A percentile compares a stretch with the other conserved stretches of the same genome.
phyloP scores from a whole-genome alignment of 371 early-diverging fungal genomes.

The Mortierella sp. region DNA sequence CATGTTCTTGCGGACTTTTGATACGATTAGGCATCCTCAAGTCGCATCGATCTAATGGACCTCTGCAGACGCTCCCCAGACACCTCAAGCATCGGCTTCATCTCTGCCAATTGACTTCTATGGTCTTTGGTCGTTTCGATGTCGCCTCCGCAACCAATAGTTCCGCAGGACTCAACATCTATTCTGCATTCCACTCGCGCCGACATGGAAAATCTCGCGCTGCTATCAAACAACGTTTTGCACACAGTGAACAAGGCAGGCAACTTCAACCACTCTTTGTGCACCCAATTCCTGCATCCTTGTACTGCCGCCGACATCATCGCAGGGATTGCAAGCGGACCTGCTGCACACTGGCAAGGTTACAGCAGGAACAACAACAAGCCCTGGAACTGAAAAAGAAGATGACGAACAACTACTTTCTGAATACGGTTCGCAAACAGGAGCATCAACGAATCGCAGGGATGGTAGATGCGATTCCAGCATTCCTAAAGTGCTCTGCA shows the following conservation, averaged over 20 bases:
- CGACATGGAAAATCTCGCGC: slow-evolving; percentile 49
- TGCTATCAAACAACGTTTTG: slow-evolving; percentile 32
- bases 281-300: slow-evolving; percentile 24
- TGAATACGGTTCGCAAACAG: slow-evolving; percentile 31
- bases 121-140: slow-evolving; percentile 73
- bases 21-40: slow-evolving; percentile 61
- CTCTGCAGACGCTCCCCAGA: slow-evolving; percentile 57
- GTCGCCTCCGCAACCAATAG: slow-evolving; percentile 56
- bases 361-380: slow-evolving; percentile 54
- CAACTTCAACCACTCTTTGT: slow-evolving; percentile 17
- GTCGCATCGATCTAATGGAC: slow-evolving; percentile 59
- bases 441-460: slow-evolving; percentile 46
- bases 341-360: slow-evolving; percentile 45
- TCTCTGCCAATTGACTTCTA: slow-evolving; percentile 68
- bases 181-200: slow-evolving; percentile 49
- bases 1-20: background rate
- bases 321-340: slow-evolving; percentile 48
- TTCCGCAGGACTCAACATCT: slow-evolving; percentile 46
- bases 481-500: slow-evolving; percentile 67
- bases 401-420: slow-evolving; percentile 40
- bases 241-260: slow-evolving; percentile 30
- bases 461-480: slow-evolving; percentile 67
- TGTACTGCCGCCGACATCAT: slow-evolving; percentile 50
- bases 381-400: slow-evolving; percentile 55
- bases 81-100: slow-evolving; percentile 67